A percentile compares a stretch with the other conserved stretches of the same genome.
Evolutionary conservation across 2,329 filamentous ascomycete species (phyloP).

Genomic region (Beauveria bassiana): DNA sequence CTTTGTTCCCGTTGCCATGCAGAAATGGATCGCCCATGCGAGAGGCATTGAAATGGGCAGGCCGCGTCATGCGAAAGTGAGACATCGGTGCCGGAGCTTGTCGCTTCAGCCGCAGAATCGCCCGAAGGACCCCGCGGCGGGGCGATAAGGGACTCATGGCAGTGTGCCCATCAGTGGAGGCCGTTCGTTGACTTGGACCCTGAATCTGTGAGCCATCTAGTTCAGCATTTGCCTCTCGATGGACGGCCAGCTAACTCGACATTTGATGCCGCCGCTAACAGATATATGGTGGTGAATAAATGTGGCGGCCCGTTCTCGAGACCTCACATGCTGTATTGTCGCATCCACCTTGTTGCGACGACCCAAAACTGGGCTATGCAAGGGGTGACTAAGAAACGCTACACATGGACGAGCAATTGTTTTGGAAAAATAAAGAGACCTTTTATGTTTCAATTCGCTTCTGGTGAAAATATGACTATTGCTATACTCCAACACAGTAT

Average conservation of each 20-base stretch:
- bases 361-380: not conserved
- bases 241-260: no score
- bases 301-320: no score
- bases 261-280: no score
- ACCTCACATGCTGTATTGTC: not conserved
- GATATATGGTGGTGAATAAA: no score
- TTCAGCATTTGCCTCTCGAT: no score
- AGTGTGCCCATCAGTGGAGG: not conserved
- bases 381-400: not conserved
- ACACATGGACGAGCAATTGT: not conserved
- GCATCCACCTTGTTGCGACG: not conserved
- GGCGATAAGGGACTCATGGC: not conserved
- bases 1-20: not conserved
- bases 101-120: not conserved
- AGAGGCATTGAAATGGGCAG: constrained; percentile 2
- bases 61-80: not conserved
- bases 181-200: not conserved
- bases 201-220: not conserved
- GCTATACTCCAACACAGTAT: not conserved
- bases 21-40: not conserved
- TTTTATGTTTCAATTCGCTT: not conserved
- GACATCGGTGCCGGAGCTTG: not conserved
- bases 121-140: not conserved
- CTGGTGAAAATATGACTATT: not conserved
- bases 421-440: not conserved